Evolutionary conservation across 176 grass and related monocot species (phyloP), one percentile per base, ranked within the genome.

Genomic region (Musa acuminata): DNA sequence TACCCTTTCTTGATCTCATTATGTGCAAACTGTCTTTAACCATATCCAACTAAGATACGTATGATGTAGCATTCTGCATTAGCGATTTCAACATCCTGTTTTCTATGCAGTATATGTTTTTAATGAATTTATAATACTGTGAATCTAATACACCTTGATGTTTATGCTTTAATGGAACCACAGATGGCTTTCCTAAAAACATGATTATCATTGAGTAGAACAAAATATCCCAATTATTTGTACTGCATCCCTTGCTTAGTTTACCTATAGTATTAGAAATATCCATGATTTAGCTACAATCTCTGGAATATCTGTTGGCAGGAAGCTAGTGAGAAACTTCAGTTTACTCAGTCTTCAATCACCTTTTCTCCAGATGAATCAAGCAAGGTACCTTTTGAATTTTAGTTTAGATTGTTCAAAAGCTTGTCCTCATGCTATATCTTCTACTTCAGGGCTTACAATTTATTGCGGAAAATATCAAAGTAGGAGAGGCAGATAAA

Each of bases 241-340:
- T 35, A 35, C 3, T 35, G 5, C 17, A n/a, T 43, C 29, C 9
- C 13, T 12, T 35, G 29, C 3, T 35, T 35, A 35, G 29, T 3
- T 5, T 35, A 35, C 29, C 29, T n/a, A n/a, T 35, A 35, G 29
- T 35, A 35, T 35, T 35, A 35, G 29, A 35, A 35, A 35, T 0
- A 5, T 35, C 29, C 29, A 35, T 35, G 29, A 35, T 35, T 5
- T 35, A 35, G 29, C 29, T 35, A 35, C 3, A 35, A 35, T 35
- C 0, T 35, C 29, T 35, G 29, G 29, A 35, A 35, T 35, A 35
- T 35, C 29, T 35, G 29, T 35, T 35, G 0, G 29, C 83, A 96
- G 89, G 93, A 96, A 86, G 79, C 87, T 8, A 78, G 75, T 10
- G 93, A 88, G 82, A 92, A 92, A 52, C 83, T 88, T 27, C 87